A percentile compares a stretch with the other conserved stretches of the same genome.
These are phyloP conservation scores for Populus simonii DNA, from an alignment of 345 rosid species.

Conservation along the genomic window DNA sequence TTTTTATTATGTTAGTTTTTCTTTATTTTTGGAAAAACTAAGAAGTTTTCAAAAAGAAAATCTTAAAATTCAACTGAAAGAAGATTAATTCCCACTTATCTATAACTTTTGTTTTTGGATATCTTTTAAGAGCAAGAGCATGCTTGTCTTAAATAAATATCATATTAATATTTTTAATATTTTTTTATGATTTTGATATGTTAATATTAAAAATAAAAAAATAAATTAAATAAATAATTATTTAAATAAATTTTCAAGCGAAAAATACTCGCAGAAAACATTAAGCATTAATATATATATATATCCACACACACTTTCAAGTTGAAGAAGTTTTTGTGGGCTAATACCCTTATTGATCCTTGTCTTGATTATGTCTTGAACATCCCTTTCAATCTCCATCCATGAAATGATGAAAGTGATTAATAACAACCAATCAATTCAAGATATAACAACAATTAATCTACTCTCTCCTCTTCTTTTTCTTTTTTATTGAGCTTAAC, in stretches of 20 bases:
- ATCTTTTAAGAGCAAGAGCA: accelerated
- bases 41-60: no score
- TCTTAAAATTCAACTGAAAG: no score
- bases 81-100: no score
- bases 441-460: background rate
- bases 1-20: no score
- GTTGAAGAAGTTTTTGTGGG: background rate
- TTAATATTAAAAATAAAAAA: background rate
- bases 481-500: background rate
- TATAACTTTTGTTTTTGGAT: no score
- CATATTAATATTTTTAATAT: background rate
- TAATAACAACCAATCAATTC: conserved; percentile 30
- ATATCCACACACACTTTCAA: no score
- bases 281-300: no score
- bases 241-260: background rate
- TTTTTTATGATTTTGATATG: background rate
- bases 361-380: background rate
- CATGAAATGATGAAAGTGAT: conserved; percentile 26
- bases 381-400: conserved; percentile 23
- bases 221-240: background rate
- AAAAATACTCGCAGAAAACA: background rate
- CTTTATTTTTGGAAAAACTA: no score
- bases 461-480: background rate
- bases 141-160: background rate
- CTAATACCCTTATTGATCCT: background rate